phyloP scores from a whole-genome alignment of 441 rosid species.

The Biscutella laevigata region DNA sequence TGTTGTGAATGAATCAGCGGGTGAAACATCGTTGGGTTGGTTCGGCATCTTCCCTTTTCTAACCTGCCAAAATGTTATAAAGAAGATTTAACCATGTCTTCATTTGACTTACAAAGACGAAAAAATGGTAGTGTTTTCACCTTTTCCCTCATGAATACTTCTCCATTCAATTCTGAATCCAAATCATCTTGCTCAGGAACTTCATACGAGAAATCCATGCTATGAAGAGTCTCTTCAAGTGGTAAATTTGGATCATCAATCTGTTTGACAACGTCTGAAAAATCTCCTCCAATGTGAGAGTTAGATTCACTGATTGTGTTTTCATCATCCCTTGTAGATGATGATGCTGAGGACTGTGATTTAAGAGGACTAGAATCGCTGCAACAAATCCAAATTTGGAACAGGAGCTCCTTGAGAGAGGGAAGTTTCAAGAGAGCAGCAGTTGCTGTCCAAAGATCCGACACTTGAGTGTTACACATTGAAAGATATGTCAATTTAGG shows the following conservation, averaged over 20 bases:
- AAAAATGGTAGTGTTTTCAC: conserved; percentile 27
- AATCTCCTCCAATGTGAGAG: conserved; percentile 22
- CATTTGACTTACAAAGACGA: not conserved
- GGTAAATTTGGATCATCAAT: conserved; percentile 28
- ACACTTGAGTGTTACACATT: conserved; percentile 69
- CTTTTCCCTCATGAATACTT: conserved; percentile 36
- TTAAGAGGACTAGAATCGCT: conserved; percentile 36
- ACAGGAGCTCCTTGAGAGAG: conserved; percentile 55
- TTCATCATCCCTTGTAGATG: conserved; percentile 28
- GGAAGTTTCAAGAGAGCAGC: conserved; percentile 73
- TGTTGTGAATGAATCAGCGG: conserved; percentile 25
- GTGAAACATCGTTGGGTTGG: conserved; percentile 37
- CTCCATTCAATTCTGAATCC: conserved; percentile 37
- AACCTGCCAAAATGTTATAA: conserved; percentile 38
- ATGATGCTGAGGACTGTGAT: conserved; percentile 23
- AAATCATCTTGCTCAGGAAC: conserved; percentile 34
- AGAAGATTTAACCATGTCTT: not conserved
- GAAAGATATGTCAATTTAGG: conserved; percentile 69
- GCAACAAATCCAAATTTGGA: conserved; percentile 64
- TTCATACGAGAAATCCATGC: conserved; percentile 46
- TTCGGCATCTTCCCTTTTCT: conserved; percentile 24
- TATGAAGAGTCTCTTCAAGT: conserved; percentile 35
- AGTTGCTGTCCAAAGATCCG: conserved; percentile 74
- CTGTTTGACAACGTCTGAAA: conserved; percentile 24
- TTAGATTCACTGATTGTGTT: conserved; percentile 21